These are phyloP conservation scores for Phanerochaete carnosa DNA, from an alignment of 768 basidiomycete genomes.

Conservation along the genomic window DNA sequence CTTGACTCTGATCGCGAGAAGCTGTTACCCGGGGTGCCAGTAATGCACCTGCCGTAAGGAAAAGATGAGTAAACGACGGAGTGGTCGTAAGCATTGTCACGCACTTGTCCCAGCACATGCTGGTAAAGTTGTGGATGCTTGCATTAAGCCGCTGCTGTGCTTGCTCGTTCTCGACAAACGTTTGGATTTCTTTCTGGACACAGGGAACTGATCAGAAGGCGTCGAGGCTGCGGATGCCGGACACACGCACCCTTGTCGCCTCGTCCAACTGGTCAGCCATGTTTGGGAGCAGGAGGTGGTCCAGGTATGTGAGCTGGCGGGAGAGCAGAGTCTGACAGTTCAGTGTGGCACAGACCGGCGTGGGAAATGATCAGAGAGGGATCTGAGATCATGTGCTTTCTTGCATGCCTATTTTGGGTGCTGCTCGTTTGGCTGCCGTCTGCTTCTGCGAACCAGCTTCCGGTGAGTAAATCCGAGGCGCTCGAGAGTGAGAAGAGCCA, in stretches of 20 bases:
- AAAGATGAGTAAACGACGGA: neutral
- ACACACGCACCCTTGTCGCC: conserved; percentile 56
- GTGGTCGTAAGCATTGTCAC: conserved; percentile 21
- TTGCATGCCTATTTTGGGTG: neutral
- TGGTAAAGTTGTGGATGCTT: conserved; percentile 74
- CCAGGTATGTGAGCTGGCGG: neutral
- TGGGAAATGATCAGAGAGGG: neutral
- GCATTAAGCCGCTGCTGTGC: conserved; percentile 69
- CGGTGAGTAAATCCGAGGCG: neutral
- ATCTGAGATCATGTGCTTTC: conserved; percentile 1
- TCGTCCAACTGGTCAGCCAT: conserved; percentile 65
- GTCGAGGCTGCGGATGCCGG: conserved; percentile 10
- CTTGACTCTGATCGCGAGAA: conserved; percentile 78
- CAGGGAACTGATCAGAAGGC: neutral
- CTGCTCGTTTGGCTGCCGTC: neutral
- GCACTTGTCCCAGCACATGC: conserved; percentile 92
- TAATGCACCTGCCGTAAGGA: conserved; percentile 60
- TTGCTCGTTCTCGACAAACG: conserved; percentile 81
- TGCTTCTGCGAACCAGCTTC: neutral
- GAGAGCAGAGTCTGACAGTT: neutral
- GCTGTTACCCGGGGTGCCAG: conserved; percentile 69
- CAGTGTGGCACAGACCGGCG: neutral
- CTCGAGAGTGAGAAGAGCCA: neutral
- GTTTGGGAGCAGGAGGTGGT: neutral
- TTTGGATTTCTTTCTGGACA: conserved; percentile 73